Base-by-base conservation (phyloP, 108 stramenopile species). In the Licmophora abbreviata region DNA sequence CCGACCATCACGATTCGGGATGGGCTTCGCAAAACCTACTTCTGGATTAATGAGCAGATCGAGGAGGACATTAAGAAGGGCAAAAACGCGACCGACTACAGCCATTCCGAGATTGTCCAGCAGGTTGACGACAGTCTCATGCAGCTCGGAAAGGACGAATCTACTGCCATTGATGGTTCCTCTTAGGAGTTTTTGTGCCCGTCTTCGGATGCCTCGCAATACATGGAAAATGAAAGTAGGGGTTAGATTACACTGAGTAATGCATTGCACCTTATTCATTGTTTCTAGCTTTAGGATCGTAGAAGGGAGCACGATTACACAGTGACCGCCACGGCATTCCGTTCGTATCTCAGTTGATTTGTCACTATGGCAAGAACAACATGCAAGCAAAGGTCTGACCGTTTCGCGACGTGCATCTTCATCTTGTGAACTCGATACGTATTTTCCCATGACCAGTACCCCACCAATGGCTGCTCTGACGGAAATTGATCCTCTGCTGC, bases 21-120 rank as follows among this genome's bases (percentile, higher is more conserved):
- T 41, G 97, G 95, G 12, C 80, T 97, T 25, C 59, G 66, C 29
- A 79, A 84, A 69, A 98, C 95, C 11, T 94, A 95, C 76, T 89
- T 83, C 48, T 97, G 97, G 97, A 95, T 95, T 69, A 90, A 93
- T 80, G 90, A 65, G 53, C 69, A 91, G 61, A 91, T 95, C 51
- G 95, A 95, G 34, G 56, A 67, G 23, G 88, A 95, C 49, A 34
- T 37, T 31, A 55, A 54, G 17, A 54, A 47, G 0, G 87, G 77
- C 23, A 70, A 70, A n/a, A 79, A 74, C 59, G 78, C 69, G 2
- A 35, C 68, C 6, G 74, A 71, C 18, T 89, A 80, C 62, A 59
- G 65, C 30, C 70, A 63, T 42, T 87, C 85, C 43, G 84, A 93
- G 72, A 82, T 95, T 48, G 95, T 95, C 37, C 82, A 87, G 54